Evolutionary conservation across 192 early-diverging fungal species (phyloP).

Genomic region (Coemansia reversa): DNA sequence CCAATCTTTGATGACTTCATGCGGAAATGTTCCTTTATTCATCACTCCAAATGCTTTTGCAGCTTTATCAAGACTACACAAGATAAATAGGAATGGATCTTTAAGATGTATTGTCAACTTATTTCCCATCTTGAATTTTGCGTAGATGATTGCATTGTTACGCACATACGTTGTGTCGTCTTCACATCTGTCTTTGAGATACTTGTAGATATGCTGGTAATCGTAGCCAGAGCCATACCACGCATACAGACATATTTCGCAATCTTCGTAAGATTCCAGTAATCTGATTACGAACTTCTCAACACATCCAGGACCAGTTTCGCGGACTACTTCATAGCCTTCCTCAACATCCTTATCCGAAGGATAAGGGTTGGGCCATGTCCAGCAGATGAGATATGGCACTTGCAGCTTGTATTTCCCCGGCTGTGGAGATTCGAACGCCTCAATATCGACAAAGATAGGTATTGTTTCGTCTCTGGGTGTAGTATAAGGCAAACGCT

Average conservation of each 20-base stretch:
- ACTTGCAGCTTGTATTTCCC: conserved; percentile 5
- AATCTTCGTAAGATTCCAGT: background rate
- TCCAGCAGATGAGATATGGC: conserved; percentile 3
- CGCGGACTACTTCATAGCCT: conserved; percentile 4
- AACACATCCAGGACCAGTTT: conserved; percentile 1
- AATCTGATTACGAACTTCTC: conserved; percentile 7
- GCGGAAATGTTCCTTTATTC: conserved; percentile 1
- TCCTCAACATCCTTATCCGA: no score
- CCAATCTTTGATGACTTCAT: conserved; percentile 3
- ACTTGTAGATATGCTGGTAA: conserved; percentile 6
- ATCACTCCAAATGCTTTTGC: conserved; percentile 3
- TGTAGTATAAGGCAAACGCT: no score
- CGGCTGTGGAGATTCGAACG: conserved; percentile 7
- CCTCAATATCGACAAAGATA: conserved; percentile 3
- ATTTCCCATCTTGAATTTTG: conserved; percentile 6
- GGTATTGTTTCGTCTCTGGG: background rate
- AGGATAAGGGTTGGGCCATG: no score
- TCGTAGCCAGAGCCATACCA: conserved; percentile 5
- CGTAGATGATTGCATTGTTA: conserved; percentile 3
- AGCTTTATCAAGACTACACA: conserved; percentile 4
- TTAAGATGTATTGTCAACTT: conserved; percentile 1
- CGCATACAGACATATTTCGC: conserved; percentile 4
- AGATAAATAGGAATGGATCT: conserved; percentile 7
- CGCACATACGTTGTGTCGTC: conserved; percentile 2
- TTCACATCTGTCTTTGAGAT: conserved; percentile 4